Base-by-base conservation (phyloP, 1,284 basidiomycete genomes). In the Farysia itapuensis region DNA sequence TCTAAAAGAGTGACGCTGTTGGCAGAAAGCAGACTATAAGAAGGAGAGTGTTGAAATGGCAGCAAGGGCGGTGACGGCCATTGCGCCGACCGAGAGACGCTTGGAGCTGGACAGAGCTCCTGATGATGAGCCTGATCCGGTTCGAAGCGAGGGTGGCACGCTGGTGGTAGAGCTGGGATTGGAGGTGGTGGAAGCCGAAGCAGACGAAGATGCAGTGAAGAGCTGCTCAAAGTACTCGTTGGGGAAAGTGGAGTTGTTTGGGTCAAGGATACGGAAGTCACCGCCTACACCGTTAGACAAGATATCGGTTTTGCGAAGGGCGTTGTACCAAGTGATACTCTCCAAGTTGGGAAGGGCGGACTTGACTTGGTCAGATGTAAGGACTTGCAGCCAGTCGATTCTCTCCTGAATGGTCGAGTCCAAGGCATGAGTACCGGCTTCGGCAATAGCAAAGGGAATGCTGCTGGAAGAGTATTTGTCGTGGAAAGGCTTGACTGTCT, bases 401-500 rank as follows among this genome's bases (percentile, higher is more conserved):
- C 74, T 63, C 4, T 66, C 54, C 6, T 45, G 29, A 22, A 64
- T 34, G 8, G n/a, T 29, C 4, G 53, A 38, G 22, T 36, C 44
- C 4, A 33, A 29, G 2, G 53, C 49, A 28, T 65, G 58, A 1
- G 43, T 48, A 4, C 58, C 77, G 14, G 74, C 77, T 52, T 78
- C 77, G 13, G 74, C 77, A 25, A 78, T 76, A n/a, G 75, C 77
- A 33, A 78, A 77, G 33, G 68, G 71, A 39, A 61, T 28, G 13
- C 30, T 29, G 15, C 25, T 19, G 5, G 47, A 48, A 2, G 53
- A 56, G 41, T 65, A 78, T 37, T 67, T 67, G 53, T 78, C 77
- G 51, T 78, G 77, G 64, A 78, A 77, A 8, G 52, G 39, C 40
- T 78, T 70, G 64, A 78, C 71, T 12, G 56, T 57, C 35, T 59